phyloP scores from a whole-genome alignment of 2,329 filamentous ascomycete genomes.

The Penicillium sp. region DNA sequence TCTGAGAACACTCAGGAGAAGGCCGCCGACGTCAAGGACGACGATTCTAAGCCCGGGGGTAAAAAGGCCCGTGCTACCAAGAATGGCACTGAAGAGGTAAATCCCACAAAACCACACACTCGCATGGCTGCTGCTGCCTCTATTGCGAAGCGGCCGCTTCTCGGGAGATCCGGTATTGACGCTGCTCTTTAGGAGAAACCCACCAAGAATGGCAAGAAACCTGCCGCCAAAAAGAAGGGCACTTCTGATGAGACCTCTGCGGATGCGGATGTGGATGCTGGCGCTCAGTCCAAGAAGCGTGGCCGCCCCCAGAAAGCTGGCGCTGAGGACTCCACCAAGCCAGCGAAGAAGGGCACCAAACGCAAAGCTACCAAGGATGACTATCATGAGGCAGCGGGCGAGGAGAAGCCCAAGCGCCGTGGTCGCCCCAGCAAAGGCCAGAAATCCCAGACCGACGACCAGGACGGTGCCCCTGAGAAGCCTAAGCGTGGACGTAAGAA shows the following conservation, averaged over 20 bases:
- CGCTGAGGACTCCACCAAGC: conserved; percentile 5
- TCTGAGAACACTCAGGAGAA: conserved; percentile 17
- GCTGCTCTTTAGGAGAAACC: conserved; percentile 14
- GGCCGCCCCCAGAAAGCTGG: conserved; percentile 22
- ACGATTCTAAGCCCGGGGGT: conserved; percentile 6
- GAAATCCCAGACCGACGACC: conserved; percentile 2
- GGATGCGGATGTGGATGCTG: conserved; percentile 9
- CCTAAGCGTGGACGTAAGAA: conserved; percentile 11
- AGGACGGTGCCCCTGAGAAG: conserved; percentile 4
- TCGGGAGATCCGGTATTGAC: too few relatives aligned
- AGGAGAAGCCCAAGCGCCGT: conserved; percentile 28
- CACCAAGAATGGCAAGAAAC: conserved; percentile 7
- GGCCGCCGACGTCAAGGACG: conserved; percentile 18
- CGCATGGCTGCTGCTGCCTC: too few relatives aligned
- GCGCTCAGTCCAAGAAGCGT: conserved; percentile 21
- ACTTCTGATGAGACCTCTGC: conserved; percentile 12
- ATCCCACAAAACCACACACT: too few relatives aligned
- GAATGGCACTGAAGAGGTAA: neutral
- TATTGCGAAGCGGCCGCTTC: too few relatives aligned
- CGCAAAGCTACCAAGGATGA: conserved; percentile 18
- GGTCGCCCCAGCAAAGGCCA: conserved; percentile 4
- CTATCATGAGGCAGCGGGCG: conserved; percentile 14
- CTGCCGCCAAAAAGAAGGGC: conserved; percentile 8
- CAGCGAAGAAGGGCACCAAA: conserved; percentile 16
- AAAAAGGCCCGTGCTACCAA: conserved; percentile 12